Percentiles rank a stretch among this genome's conserved stretches.
phyloP scores from a whole-genome alignment of 2,329 filamentous ascomycete genomes.

The Aphanocladium album region DNA sequence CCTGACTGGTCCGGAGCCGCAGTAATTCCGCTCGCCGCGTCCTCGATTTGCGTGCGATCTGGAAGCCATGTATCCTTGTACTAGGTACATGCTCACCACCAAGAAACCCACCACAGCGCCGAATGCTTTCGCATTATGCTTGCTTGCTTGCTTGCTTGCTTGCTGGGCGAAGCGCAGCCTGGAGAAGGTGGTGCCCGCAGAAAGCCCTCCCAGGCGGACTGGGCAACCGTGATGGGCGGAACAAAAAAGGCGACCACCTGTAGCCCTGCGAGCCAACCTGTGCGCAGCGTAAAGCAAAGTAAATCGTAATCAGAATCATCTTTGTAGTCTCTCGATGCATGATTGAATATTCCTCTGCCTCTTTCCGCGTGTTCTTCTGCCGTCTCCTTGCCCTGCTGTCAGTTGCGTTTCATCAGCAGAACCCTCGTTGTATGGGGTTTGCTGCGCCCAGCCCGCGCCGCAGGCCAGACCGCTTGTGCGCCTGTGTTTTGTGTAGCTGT shows the following conservation, averaged over 20 bases:
- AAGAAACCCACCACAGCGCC: too few species aligned
- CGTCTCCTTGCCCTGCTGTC: not conserved
- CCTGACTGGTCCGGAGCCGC: conserved; percentile 5
- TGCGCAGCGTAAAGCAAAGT: not conserved
- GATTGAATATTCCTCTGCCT: not conserved
- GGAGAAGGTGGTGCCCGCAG: not conserved
- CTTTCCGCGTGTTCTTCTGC: not conserved
- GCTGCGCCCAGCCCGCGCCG: not conserved
- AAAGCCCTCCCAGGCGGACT: not conserved
- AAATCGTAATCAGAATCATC: not conserved
- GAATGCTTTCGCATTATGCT: too few species aligned
- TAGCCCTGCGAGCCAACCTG: not conserved
- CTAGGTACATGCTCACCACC: conserved; percentile 7
- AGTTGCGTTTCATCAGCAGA: not conserved
- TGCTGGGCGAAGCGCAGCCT: not conserved
- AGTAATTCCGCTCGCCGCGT: conserved; percentile 11
- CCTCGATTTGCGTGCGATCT: conserved; percentile 7
- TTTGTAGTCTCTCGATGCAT: not conserved
- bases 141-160: too few species aligned
- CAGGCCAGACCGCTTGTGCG: not conserved
- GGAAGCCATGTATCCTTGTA: not conserved
- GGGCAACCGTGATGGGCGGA: not conserved
- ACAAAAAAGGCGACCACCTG: not conserved
- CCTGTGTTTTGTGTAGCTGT: not conserved
- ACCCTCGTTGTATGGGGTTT: not conserved